A percentile compares a stretch with the other conserved stretches of the same genome.
Conservation (phyloP, 805 yeast genomes). For the Ogataea siamensis region DNA sequence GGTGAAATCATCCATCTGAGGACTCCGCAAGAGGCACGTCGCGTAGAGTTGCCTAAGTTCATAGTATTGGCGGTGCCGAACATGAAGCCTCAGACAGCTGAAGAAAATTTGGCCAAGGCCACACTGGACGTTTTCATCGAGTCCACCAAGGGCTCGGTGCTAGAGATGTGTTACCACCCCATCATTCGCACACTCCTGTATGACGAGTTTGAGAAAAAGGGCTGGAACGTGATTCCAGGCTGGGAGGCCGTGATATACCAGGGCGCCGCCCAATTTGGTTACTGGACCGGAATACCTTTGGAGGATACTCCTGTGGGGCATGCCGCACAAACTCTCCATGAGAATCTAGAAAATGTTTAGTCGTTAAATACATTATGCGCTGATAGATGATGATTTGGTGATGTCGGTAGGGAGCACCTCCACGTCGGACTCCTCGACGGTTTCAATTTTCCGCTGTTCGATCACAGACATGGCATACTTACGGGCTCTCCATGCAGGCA, state of each 20-base stretch:
- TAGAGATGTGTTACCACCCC: slow-evolving; percentile 17
- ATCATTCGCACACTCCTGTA: slow-evolving; percentile 8
- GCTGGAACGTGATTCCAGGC: slow-evolving; percentile 16
- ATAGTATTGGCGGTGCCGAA: slow-evolving; percentile 14
- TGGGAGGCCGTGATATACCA: slow-evolving; percentile 17
- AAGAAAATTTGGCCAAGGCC: slow-evolving; percentile 12
- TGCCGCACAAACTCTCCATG: slow-evolving; percentile 5
- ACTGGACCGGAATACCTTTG: slow-evolving; percentile 10
- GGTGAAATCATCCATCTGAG: slow-evolving; percentile 12
- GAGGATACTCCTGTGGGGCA: slow-evolving; percentile 7
- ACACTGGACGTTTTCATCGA: slow-evolving; percentile 9
- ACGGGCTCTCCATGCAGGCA: no score
- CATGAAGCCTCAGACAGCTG: slow-evolving; percentile 6
- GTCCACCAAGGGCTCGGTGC: slow-evolving; percentile 6
- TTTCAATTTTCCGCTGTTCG: no score
- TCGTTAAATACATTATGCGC: no score
- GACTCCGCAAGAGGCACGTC: slow-evolving; percentile 10
- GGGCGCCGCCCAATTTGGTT: slow-evolving; percentile 14
- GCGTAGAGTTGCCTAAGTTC: slow-evolving; percentile 6
- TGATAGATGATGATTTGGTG: no score
- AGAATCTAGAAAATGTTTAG: slow-evolving; percentile 4
- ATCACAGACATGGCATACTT: no score
- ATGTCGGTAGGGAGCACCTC: no score
- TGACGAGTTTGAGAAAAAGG: slow-evolving; percentile 10
- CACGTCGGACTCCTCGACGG: no score